Evolutionary conservation across 208 protist genomes (phyloP).

Genomic region (Leishmania gerbilli): DNA sequence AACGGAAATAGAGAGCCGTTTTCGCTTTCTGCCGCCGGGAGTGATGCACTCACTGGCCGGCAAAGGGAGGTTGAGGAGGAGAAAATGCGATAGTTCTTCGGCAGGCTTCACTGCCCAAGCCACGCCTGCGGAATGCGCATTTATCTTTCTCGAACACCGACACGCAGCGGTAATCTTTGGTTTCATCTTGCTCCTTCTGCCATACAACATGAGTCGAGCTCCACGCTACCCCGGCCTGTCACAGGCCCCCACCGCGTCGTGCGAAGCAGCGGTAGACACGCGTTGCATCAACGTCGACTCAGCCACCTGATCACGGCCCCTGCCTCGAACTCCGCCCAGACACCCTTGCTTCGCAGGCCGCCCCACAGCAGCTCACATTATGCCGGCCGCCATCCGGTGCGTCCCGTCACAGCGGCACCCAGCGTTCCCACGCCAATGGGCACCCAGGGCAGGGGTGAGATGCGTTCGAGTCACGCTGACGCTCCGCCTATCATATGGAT

Average conservation of each 20-base stretch:
- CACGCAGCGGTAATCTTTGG: background rate
- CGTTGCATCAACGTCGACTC: background rate
- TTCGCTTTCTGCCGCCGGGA: background rate
- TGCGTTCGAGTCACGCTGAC: background rate
- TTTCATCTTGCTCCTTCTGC: background rate
- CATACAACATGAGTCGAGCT: background rate
- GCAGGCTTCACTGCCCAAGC: background rate
- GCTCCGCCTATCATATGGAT: background rate
- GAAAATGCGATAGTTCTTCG: background rate
- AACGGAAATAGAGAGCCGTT: background rate
- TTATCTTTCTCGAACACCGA: background rate
- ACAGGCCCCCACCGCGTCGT: background rate
- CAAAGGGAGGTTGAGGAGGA: background rate
- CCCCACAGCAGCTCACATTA: background rate
- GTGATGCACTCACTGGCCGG: background rate
- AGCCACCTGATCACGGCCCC: background rate
- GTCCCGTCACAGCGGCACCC: background rate
- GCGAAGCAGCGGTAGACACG: background rate
- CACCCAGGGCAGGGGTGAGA: background rate
- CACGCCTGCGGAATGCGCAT: background rate
- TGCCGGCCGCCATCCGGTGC: background rate
- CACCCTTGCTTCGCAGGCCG: background rate
- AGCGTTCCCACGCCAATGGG: background rate
- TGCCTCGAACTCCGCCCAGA: background rate
- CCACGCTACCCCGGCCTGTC: background rate